These are phyloP conservation scores for Blastobotrys americana DNA, from an alignment of 805 yeast genomes.

Conservation along the genomic window DNA sequence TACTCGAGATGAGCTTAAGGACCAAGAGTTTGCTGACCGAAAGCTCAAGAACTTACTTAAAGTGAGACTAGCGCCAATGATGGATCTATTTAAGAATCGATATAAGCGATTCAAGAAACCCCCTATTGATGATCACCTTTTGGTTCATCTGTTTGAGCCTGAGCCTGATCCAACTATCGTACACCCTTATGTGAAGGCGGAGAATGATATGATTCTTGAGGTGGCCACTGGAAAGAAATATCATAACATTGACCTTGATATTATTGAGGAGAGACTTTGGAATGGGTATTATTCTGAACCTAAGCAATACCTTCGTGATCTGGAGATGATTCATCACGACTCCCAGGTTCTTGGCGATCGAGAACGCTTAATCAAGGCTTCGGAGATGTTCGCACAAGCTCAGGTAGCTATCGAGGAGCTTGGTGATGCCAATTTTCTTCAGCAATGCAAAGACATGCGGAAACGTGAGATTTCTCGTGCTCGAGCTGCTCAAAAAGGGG, in stretches of 20 bases:
- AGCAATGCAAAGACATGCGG: conserved; percentile 69
- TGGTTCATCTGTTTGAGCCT: conserved; percentile 74
- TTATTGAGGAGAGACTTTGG: conserved; percentile 92
- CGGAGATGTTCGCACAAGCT: conserved; percentile 94
- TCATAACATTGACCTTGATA: conserved; percentile 87
- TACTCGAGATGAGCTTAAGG: conserved; percentile 40
- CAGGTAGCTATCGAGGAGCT: conserved; percentile 93
- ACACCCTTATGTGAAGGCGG: conserved; percentile 30
- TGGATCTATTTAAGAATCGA: conserved; percentile 82
- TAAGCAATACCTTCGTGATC: conserved; percentile 76
- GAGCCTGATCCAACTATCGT: conserved; percentile 22
- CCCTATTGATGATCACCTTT: conserved; percentile 64
- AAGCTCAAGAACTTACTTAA: conserved; percentile 77
- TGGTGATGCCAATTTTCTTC: conserved; percentile 54
- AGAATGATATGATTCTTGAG: conserved; percentile 75
- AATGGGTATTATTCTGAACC: conserved; percentile 94
- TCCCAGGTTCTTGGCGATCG: conserved; percentile 69
- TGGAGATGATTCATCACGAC: conserved; percentile 77
- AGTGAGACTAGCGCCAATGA: conserved; percentile 74
- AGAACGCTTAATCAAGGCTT: conserved; percentile 71
- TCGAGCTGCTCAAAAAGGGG: conserved; percentile 19
- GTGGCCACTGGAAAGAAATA: conserved; percentile 62
- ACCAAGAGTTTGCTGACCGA: conserved; percentile 59
- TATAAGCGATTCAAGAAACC: conserved; percentile 91
- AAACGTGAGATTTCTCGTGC: conserved; percentile 36